Percentiles rank a stretch among this genome's conserved stretches.
These are phyloP conservation scores for Eucalyptus coolabah DNA, from an alignment of 345 rosid species.

Conservation along the genomic window DNA sequence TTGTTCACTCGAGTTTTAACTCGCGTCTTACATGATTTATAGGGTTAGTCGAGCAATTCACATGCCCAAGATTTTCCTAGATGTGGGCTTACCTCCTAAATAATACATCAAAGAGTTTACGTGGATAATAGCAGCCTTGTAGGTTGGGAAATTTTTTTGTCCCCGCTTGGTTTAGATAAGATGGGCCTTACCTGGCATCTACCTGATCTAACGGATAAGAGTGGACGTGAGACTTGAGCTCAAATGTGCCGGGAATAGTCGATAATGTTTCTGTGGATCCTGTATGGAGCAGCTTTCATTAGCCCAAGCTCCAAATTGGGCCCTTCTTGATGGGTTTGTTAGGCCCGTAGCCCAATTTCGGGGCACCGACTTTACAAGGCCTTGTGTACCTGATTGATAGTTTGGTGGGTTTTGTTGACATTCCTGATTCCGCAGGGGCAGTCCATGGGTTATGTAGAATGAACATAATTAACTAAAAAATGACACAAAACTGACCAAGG, in stretches of 20 bases:
- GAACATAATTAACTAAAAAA: not conserved
- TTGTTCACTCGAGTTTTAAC: not conserved
- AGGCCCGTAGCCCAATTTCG: not conserved
- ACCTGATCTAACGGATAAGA: not conserved
- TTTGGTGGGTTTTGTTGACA: not conserved
- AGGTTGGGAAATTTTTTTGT: not conserved
- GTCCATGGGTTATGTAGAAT: not conserved
- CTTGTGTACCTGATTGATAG: not conserved
- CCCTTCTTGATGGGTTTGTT: not conserved
- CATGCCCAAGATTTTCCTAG: not conserved
- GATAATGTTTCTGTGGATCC: not conserved
- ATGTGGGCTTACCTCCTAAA: not conserved
- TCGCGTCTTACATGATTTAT: not conserved
- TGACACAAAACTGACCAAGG: not conserved
- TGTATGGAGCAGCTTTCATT: not conserved
- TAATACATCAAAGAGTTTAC: not conserved
- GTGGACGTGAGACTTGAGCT: not conserved
- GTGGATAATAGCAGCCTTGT: not conserved
- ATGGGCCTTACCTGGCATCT: not conserved
- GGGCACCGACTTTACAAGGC: not conserved
- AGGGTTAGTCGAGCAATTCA: not conserved
- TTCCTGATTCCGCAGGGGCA: not conserved
- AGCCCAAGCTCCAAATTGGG: not conserved
- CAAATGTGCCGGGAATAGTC: not conserved
- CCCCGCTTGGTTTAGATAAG: not conserved